These are phyloP conservation scores for Penicillium frequentans DNA, from an alignment of 2,329 filamentous ascomycete genomes.

Conservation along the genomic window DNA sequence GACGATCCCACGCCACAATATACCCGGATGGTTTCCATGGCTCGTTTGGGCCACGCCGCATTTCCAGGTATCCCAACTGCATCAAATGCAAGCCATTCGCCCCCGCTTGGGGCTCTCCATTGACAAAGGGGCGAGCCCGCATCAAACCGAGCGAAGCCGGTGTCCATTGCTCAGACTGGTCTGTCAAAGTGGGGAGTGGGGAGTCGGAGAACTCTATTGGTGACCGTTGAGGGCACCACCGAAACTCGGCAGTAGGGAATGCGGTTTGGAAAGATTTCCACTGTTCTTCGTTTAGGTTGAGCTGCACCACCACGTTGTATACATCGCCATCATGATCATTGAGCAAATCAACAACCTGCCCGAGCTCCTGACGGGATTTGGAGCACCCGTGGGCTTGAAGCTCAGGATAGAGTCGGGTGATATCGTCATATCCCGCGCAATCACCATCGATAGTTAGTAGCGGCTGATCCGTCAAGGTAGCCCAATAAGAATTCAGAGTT, in stretches of 20 bases:
- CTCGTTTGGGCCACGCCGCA: slow-evolving; percentile 13
- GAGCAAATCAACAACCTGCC: slow-evolving; percentile 30
- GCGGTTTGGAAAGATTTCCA: not conserved
- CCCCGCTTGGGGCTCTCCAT: slow-evolving; percentile 20
- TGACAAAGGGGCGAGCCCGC: slow-evolving; percentile 23
- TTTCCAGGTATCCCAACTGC: slow-evolving; percentile 38
- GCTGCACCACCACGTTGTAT: slow-evolving; percentile 2
- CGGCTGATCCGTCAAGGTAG: slow-evolving; percentile 20
- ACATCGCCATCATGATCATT: slow-evolving; percentile 35
- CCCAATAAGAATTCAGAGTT: slow-evolving; percentile 9
- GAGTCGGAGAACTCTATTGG: slow-evolving; percentile 31
- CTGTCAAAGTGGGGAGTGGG: slow-evolving; percentile 6
- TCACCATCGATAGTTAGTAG: slow-evolving; percentile 27
- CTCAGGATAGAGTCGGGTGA: slow-evolving; percentile 25
- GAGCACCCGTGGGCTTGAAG: slow-evolving; percentile 32
- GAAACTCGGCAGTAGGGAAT: slow-evolving; percentile 21
- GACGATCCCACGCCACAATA: slow-evolving; percentile 39
- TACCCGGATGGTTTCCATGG: slow-evolving; percentile 36
- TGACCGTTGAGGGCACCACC: slow-evolving; percentile 36
- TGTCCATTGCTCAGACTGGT: slow-evolving; percentile 14
- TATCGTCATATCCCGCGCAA: slow-evolving; percentile 22
- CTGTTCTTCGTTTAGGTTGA: not conserved
- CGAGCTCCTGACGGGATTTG: slow-evolving; percentile 28
- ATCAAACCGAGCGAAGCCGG: slow-evolving; percentile 35
- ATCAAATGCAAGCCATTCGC: slow-evolving; percentile 32